Evolutionary conservation across 768 basidiomycete genomes (phyloP), one percentile per base, ranked within the genome.

Genomic region (Mrakia frigida): DNA sequence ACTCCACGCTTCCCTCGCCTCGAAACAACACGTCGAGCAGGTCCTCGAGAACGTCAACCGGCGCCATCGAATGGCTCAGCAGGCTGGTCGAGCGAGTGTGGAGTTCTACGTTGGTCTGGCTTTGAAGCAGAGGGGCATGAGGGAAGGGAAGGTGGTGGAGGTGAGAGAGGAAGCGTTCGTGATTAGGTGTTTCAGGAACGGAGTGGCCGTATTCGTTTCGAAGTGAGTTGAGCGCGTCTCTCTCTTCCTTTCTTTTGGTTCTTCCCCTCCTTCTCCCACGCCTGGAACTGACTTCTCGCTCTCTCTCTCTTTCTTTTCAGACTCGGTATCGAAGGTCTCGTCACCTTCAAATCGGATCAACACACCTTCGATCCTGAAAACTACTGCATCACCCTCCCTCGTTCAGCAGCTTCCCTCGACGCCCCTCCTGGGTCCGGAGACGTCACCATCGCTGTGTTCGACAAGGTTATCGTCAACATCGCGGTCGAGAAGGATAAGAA

Each of bases 81-180:
- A 95, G 92, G 97, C 97, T 0, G 90, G 95, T 5, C 87, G 97
- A 21, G 97, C 97, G 0, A 96, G 93, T 82, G 91, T 98, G 43
- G 96, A 99, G 84, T 99, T 98, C 80, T 98, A 97, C 80, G 94
- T 98, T 37, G 95, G 96, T 0, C 85, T 99, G 23, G 94, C 95
- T 6, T 84, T 98, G 78, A 93, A 93, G 79, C 89, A 87, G 3
- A 75, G 83, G 67, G 81, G 82, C 9, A 74, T 73, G 69, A 80
- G 87, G 87, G 63, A 79, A 79, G 82, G 79, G 60, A 74, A 80
- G 52, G 75, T 76, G n/a, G 63, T 80, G 83, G 79, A 84, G 16
- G 89, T 92, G 16, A 84, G 81, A 3, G 93, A 95, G 80, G 92
- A 94, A 46, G 94, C 93, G 6, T 96, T 92, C 81, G 93, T 99